Evolutionary conservation across 345 rosid genomes (phyloP).

Genomic region (Mercurialis annua): DNA sequence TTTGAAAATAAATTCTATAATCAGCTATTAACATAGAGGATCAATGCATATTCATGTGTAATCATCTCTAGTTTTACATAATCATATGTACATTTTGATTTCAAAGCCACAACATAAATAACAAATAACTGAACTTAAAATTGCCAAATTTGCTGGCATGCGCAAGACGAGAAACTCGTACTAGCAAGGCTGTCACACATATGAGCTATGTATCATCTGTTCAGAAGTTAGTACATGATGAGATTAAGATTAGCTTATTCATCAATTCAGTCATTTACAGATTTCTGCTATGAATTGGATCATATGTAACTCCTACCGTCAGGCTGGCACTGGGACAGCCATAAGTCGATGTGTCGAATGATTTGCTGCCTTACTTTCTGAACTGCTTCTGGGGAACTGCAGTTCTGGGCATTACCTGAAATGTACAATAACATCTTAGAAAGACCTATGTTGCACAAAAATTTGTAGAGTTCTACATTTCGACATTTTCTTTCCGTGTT

Average conservation of each 20-base stretch:
- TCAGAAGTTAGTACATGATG: conserved; percentile 22
- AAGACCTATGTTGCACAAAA: background rate
- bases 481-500: no score
- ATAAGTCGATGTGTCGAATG: conserved; percentile 75
- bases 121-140: no score
- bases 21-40: no score
- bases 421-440: background rate
- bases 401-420: conserved; percentile 68
- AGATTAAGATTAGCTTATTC: conserved; percentile 14
- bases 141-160: background rate
- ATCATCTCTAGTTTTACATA: background rate
- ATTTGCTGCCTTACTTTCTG: conserved; percentile 76
- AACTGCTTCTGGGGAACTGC: conserved; percentile 86
- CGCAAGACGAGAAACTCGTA: background rate
- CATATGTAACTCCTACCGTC: conserved; percentile 38
- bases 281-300: conserved; percentile 1
- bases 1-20: no score
- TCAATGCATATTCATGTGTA: background rate
- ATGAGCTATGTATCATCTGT: conserved; percentile 19
- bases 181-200: background rate
- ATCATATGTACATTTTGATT: no score
- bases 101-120: no score
- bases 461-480: no score
- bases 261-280: background rate
- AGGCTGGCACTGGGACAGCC: conserved; percentile 76